These are phyloP conservation scores for Jacaranda copaia DNA, from an alignment of 257 asterid genomes.

Conservation along the genomic window DNA sequence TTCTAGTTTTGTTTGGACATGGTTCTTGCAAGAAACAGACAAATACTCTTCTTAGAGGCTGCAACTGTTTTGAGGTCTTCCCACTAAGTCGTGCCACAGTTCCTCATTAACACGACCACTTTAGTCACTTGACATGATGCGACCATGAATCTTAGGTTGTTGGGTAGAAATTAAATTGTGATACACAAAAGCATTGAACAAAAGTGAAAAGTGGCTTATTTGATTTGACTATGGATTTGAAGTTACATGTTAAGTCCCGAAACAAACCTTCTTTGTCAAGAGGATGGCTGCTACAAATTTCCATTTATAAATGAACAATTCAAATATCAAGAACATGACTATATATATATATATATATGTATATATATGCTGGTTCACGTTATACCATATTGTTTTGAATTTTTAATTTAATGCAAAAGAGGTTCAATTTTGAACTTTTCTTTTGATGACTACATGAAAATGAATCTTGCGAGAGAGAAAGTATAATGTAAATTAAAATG, in stretches of 20 bases:
- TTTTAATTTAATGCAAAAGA: no score
- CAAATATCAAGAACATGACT: no score
- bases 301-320: background rate
- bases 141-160: conserved; percentile 5
- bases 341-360: no score
- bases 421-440: no score
- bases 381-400: no score
- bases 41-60: background rate
- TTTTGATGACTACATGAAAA: no score
- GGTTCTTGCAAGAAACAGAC: background rate
- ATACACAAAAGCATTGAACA: background rate
- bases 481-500: no score
- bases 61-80: conserved; percentile 31
- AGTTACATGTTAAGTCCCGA: background rate
- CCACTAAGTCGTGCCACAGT: background rate
- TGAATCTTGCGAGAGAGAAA: no score
- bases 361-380: background rate
- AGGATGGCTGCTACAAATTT: background rate
- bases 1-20: background rate
- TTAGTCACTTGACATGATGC: conserved; percentile 5
- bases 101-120: background rate
- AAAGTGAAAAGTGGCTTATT: background rate
- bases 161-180: conserved; percentile 7
- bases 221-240: conserved; percentile 8
- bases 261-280: background rate